Base-by-base conservation (phyloP, 495 filamentous ascomycete genomes). In the Cercophora scortea region DNA sequence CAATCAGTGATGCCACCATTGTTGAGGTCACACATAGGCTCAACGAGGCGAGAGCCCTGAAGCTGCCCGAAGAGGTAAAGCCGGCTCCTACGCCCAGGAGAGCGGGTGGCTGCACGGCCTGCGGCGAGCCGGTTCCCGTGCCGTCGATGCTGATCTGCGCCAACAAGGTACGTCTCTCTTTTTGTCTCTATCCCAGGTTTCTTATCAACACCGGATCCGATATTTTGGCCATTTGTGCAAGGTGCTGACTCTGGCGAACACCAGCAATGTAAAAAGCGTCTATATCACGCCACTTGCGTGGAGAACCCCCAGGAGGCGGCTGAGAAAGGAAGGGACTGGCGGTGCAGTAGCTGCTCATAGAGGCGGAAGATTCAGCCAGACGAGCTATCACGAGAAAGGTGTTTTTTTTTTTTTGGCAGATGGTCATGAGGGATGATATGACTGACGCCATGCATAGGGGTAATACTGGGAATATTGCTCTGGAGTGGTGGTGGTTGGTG, bases 71-170 rank as follows among this genome's bases (percentile, higher is more conserved):
- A 19, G 60, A 56, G 45, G 38, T 32, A 19, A 63, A 57, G 41
- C 45, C 33, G 15, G 51, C 45, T 51, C 59, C 59, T 49, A 53
- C 61, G 56, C 61, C 45, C 15, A 57, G 62, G 33, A 58, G 54
- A 38, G 59, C 63, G 47, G 68, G 66, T 11, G 68, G 64, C 6
- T 72, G 74, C 17, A 54, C 58, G 0, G 52, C 57, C 5, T 77
- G 74, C 49, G 66, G 66, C 1, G 62, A 68, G 51, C 64, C 66
- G 9, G 66, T 75, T 36, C 56, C 70, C 5, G 66, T 68, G 8
- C 59, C 65, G 7, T 55, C 52, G 5, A 61, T 71, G 52, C 36
- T 75, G 47, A 60, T 74, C 32, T 77, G 74, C 56, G 57, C 61
- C 13, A 74, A 74, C 50, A 61, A 69, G 63, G 74, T 77, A 51